Conservation (phyloP, 495 filamentous ascomycete genomes). For the Hamigera avellanea region DNA sequence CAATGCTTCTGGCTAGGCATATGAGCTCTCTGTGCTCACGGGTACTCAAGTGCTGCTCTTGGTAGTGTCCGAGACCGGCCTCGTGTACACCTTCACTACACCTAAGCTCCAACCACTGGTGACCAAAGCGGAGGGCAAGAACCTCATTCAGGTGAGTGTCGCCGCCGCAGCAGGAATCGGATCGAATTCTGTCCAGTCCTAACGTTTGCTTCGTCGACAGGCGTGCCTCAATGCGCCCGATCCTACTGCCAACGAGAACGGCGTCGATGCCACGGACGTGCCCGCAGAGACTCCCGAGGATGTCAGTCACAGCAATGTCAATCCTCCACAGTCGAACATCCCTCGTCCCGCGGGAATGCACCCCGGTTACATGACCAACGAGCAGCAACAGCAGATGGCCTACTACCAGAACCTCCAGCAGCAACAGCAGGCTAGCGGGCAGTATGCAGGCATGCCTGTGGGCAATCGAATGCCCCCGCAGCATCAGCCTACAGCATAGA, state of each 20-base stretch:
- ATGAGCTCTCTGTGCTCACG: conserved; percentile 94
- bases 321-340: conserved; percentile 40
- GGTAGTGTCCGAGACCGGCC: conserved; percentile 95
- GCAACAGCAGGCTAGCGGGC: conserved; percentile 42
- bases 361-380: conserved; percentile 42
- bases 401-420: conserved; percentile 48
- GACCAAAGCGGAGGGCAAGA: conserved; percentile 99
- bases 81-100: conserved; percentile 99
- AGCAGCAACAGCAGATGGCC: conserved; percentile 47
- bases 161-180: conserved; percentile 5
- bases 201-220: conserved; percentile 28
- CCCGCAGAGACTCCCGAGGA: conserved; percentile 47
- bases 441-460: conserved; percentile 45
- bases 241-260: conserved; percentile 78
- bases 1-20: conserved; percentile 50
- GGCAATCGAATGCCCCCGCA: conserved; percentile 43
- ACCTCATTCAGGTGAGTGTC: conserved; percentile 80
- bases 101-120: conserved; percentile 98
- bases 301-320: conserved; percentile 40
- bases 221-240: conserved; percentile 96
- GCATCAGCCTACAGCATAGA: conserved; percentile 39
- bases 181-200: conserved; percentile 1
- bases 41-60: conserved; percentile 95
- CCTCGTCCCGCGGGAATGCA: conserved; percentile 36
- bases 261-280: conserved; percentile 58